Conservation (phyloP, 345 rosid species). For the Angophora floribunda region DNA sequence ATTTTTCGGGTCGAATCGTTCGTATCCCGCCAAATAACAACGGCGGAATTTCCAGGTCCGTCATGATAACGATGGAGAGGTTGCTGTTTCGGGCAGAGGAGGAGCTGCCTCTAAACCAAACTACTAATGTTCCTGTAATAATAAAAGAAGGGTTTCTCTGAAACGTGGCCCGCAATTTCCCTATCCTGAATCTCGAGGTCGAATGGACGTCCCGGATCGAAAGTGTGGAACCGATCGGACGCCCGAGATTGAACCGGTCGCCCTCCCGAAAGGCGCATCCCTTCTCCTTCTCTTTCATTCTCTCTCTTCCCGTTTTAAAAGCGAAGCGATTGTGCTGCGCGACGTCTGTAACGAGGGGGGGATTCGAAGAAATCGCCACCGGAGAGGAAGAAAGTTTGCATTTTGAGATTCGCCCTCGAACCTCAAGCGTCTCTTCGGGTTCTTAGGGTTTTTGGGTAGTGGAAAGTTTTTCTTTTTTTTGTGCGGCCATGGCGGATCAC, state of each 20-base stretch:
- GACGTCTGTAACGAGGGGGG: neutral
- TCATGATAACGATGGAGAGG: neutral
- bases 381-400: neutral
- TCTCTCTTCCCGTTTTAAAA: neutral
- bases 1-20: neutral
- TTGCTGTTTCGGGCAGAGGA: neutral
- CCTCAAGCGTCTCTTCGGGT: neutral
- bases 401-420: neutral
- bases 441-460: neutral
- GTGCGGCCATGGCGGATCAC: conserved; percentile 12
- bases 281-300: too few relatives aligned
- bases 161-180: neutral
- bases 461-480: too few relatives aligned
- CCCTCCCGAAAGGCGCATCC: neutral
- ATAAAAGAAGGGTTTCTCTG: neutral
- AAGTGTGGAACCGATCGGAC: neutral
- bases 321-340: neutral
- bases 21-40: too few relatives aligned
- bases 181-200: neutral
- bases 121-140: too few relatives aligned
- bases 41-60: neutral
- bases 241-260: neutral
- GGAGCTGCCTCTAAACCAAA: too few relatives aligned
- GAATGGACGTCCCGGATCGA: neutral
- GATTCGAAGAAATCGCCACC: neutral